Conservation (phyloP, 2,329 filamentous ascomycete genomes). For the Verticillium tricorpus region DNA sequence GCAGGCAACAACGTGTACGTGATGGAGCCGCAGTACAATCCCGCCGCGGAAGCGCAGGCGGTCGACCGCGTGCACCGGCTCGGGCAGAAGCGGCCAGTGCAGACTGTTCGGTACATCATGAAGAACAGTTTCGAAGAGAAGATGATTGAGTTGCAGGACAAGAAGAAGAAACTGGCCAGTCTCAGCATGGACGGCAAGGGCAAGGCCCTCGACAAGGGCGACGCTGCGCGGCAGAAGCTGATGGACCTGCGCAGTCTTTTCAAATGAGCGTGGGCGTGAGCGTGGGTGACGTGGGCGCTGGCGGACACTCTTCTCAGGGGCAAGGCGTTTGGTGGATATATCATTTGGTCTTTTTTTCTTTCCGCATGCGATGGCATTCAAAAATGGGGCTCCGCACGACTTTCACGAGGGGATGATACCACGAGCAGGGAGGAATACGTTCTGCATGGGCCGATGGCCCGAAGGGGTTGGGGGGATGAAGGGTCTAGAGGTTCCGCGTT, state of each 20-base stretch:
- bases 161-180: slow-evolving; percentile 88
- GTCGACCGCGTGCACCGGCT: slow-evolving; percentile 89
- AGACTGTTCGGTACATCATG: slow-evolving; percentile 90
- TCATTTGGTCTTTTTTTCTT: not conserved
- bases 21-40: slow-evolving; percentile 98
- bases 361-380: not conserved
- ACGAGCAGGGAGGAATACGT: not conserved
- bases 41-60: slow-evolving; percentile 89
- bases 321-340: not conserved
- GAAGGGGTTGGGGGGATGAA: too few species aligned
- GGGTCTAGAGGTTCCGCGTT: not conserved
- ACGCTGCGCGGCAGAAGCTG: slow-evolving; percentile 56
- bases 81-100: slow-evolving; percentile 83
- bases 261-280: slow-evolving; percentile 26
- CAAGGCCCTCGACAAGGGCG: slow-evolving; percentile 45
- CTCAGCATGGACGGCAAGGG: slow-evolving; percentile 71
- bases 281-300: not conserved
- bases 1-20: slow-evolving; percentile 84
- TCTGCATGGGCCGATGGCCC: not conserved
- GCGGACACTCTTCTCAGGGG: not conserved
- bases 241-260: slow-evolving; percentile 57
- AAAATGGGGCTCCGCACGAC: not conserved
- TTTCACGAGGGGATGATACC: not conserved
- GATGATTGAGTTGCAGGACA: slow-evolving; percentile 83
- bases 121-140: slow-evolving; percentile 86